Evolutionary conservation across 768 basidiomycete genomes (phyloP), one percentile per base, ranked within the genome.

Genomic region (Phaeotremella fagi): DNA sequence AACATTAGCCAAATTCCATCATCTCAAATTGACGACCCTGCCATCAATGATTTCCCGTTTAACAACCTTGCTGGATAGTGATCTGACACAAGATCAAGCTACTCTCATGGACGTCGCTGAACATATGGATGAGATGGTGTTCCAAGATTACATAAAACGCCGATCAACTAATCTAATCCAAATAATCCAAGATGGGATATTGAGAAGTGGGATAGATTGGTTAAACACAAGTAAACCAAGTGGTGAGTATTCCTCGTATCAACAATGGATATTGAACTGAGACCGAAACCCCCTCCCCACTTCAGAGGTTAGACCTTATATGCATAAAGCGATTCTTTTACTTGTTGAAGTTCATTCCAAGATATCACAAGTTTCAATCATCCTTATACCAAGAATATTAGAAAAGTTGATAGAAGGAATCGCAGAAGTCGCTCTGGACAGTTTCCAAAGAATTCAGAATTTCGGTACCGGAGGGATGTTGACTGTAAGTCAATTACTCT

Each of bases 401-500:
- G 83, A 83, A 54, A 79, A 84, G 16, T 80, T 97, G 15, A 85
- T 92, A 14, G 85, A 89, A 55, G 85, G 87, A 54, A 77, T 94
- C 16, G 86, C 90, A 14, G 80, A 82, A 7, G 89, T 91, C 64
- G 86, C 91, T 0, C 78, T 97, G 50, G 80, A 79, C 14, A 88
- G 85, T 74, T 92, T 99, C 81, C 82, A 82, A 62, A 85, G 91
- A 74, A 84, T 98, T 36, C 86, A 85, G 66, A 81, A 85, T 45
- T 97, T 95, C 68, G 91, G 92, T 16, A 95, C 97, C 85, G 95
- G 95, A 26, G 95, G 95, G 7, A 98, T 98, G 95, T 80, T 99
- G 38, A 83, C 89, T 44, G 92, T 95, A 71, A 54, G 86, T 79
- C 24, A 20, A 24, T 11, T n/a, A n/a, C n/a, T n/a, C n/a, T n/a